Base-by-base conservation (phyloP, 768 basidiomycete genomes). In the Calocybe gangraenosa region DNA sequence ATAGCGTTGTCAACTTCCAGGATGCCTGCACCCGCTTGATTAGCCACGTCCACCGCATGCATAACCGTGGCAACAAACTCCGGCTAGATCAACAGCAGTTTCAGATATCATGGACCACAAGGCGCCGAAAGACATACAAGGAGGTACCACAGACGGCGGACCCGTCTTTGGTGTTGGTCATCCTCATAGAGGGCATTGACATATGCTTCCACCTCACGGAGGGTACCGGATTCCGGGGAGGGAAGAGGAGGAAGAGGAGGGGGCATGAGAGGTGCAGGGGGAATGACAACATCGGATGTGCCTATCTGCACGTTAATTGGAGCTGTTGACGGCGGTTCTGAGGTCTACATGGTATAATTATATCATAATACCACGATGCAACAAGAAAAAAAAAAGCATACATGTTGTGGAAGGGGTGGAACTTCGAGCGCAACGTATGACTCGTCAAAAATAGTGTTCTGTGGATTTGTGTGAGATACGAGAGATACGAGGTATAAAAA, bases 381-480 rank as follows among this genome's bases (percentile, higher is more conserved):
- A 5, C 25, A 28, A 11, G 34, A 18, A 21, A 40, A 15, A 21
- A 40, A 20, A 15, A 40, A 21, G n/a, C 11, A 25, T 42, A 11
- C 32, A n/a, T 28, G 6, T 14, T 42, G 10, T 25, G 41, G 15
- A 11, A 31, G 32, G 3, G 37, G 47, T 2, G 59, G 56, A 19
- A 56, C 59, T 11, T 48, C 50, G 3, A 64, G 38, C 3, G 40
- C 15, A 9, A 57, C 38, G 2, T 40, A 39, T 22, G 52, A 53
- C 4, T 61, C 58, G 33, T 64, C 60, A 18, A 49, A 61, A 17
- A 61, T 51, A 2, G 62, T 64, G 36, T 61, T 57, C 62, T 64
- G 37, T 11, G 2, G 38, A 30, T 20, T 7, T 42, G 14, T 8
- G 15, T 25, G 22, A 17, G 9, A 18, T 18, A 46, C 9, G 35